phyloP scores from a whole-genome alignment of 2,329 filamentous ascomycete genomes.

The Aspergillus sp. region DNA sequence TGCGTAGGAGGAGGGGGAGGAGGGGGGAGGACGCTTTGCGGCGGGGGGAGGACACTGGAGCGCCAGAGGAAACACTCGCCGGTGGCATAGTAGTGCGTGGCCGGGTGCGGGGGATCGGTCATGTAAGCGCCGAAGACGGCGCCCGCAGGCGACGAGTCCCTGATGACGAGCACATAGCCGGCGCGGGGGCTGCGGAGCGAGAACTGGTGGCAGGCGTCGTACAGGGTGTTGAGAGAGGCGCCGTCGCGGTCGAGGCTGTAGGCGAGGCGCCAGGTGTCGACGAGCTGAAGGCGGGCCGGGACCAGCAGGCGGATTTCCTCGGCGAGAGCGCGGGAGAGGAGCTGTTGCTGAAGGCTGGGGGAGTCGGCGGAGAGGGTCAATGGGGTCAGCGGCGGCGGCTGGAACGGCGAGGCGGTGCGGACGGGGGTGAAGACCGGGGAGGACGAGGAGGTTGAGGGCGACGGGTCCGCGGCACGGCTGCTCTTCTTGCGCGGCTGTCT shows the following conservation, averaged over 20 bases:
- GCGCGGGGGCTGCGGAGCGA: constrained; percentile 57
- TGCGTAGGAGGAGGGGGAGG: constrained; percentile 6
- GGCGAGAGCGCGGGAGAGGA: constrained; percentile 65
- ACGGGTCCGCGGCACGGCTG: constrained; percentile 20
- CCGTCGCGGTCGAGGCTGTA: constrained; percentile 92
- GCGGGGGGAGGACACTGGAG: constrained; percentile 52
- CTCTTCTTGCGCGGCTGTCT: constrained; percentile 13
- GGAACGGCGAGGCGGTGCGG: constrained; percentile 66
- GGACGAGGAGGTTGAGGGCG: constrained; percentile 36
- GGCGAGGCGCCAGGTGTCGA: constrained; percentile 73
- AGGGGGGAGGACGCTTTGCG: constrained; percentile 2
- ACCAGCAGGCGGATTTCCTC: constrained; percentile 89
- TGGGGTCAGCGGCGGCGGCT: constrained; percentile 79
- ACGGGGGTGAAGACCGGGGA: constrained; percentile 34
- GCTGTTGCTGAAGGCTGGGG: constrained; percentile 45
- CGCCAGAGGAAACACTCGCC: constrained; percentile 94
- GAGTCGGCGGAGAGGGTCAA: constrained; percentile 54
- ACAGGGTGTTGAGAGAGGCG: constrained; percentile 75
- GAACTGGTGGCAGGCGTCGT: constrained; percentile 64
- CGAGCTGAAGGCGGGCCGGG: constrained; percentile 75
- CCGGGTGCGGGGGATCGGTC: constrained; percentile 74
- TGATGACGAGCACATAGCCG: constrained; percentile 82
- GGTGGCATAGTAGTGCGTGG: constrained; percentile 82
- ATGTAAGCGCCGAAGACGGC: constrained; percentile 84
- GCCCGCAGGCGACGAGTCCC: constrained; percentile 49